Evolutionary conservation across 352 stramenopile genomes (phyloP).

Genomic region (Pythium dissotocum): DNA sequence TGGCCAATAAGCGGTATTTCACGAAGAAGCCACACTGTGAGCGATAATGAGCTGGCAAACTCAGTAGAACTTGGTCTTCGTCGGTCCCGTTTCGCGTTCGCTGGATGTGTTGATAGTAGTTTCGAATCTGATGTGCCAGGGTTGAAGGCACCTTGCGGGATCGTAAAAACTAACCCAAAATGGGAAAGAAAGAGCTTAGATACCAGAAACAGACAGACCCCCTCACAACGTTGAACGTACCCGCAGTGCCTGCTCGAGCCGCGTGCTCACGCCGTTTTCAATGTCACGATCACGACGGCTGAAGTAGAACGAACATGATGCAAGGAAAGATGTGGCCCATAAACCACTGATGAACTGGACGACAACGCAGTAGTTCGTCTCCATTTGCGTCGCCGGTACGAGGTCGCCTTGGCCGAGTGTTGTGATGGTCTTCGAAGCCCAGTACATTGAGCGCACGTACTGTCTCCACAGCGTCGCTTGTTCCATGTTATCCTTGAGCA

Average conservation of each 20-base stretch:
- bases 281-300: slow-evolving; percentile 61
- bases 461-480: slow-evolving; percentile 39
- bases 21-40: slow-evolving; percentile 29
- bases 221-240: slow-evolving; percentile 14
- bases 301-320: slow-evolving; percentile 74
- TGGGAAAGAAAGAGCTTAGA: background rate
- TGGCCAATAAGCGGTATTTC: slow-evolving; percentile 28
- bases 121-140: slow-evolving; percentile 39
- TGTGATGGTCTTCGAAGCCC: slow-evolving; percentile 67
- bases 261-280: slow-evolving; percentile 56
- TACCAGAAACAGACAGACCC: background rate
- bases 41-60: slow-evolving; percentile 28
- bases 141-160: slow-evolving; percentile 40
- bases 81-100: slow-evolving; percentile 46
- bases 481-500: slow-evolving; percentile 62
- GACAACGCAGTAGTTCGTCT: slow-evolving; percentile 68
- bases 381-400: slow-evolving; percentile 48
- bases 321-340: slow-evolving; percentile 67
- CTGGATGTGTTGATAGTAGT: slow-evolving; percentile 77
- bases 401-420: slow-evolving; percentile 72
- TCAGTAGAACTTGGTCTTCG: slow-evolving; percentile 26
- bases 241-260: slow-evolving; percentile 47
- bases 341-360: slow-evolving; percentile 64
- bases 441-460: slow-evolving; percentile 64
- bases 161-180: slow-evolving; percentile 39